These are phyloP conservation scores for Tanacetum coccineum DNA, from an alignment of 129 eudicot genomes.

Conservation along the genomic window DNA sequence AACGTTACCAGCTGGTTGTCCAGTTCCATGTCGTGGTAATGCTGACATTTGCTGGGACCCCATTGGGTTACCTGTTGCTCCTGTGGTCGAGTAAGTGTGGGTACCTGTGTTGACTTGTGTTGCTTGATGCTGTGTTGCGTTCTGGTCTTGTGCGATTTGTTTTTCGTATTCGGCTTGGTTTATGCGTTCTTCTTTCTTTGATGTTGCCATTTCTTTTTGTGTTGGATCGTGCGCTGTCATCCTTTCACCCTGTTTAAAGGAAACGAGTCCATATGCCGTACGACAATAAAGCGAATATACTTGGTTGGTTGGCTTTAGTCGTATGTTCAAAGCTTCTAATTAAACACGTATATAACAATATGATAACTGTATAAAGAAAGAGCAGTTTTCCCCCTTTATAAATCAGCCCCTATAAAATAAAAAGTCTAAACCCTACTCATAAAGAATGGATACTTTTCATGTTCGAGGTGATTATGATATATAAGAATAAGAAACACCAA, in stretches of 20 bases:
- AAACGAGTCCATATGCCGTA: too few species aligned
- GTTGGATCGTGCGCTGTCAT: slow-evolving; percentile 49
- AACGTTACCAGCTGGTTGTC: slow-evolving; percentile 61
- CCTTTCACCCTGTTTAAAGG: slow-evolving; percentile 42
- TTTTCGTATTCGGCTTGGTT: slow-evolving; percentile 56
- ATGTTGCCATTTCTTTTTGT: slow-evolving; percentile 60
- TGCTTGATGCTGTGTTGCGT: slow-evolving; percentile 48
- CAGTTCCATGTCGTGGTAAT: slow-evolving; percentile 77
- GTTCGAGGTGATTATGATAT: too few species aligned
- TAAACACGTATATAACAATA: too few species aligned
- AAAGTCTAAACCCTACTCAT: too few species aligned
- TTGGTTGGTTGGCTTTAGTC: too few species aligned
- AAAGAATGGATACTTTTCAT: too few species aligned
- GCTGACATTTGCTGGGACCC: slow-evolving; percentile 78
- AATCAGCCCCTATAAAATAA: too few species aligned
- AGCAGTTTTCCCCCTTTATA: too few species aligned
- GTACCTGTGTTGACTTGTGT: slow-evolving; percentile 27
- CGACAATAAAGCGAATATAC: too few species aligned
- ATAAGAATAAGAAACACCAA: too few species aligned
- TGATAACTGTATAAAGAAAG: too few species aligned
- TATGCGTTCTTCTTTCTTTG: slow-evolving; percentile 46
- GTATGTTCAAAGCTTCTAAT: too few species aligned
- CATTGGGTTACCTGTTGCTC: slow-evolving; percentile 36
- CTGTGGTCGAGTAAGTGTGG: slow-evolving; percentile 48
- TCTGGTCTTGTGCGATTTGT: slow-evolving; percentile 41